Conservation (phyloP, 352 stramenopile species). For the Pythium phragmitis region DNA sequence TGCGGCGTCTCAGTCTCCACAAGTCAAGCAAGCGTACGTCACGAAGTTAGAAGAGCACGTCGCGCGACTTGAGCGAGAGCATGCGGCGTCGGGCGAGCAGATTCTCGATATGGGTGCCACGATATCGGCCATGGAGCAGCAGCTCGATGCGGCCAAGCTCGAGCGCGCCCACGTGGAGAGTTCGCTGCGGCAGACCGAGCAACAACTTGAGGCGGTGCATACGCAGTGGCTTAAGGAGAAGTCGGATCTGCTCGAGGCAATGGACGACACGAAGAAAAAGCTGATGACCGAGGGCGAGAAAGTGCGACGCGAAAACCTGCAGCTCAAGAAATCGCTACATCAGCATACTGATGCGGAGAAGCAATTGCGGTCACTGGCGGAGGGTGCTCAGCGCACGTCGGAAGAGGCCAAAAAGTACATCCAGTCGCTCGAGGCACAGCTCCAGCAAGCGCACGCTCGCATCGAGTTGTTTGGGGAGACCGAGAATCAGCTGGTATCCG, state of each 20-base stretch:
- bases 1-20: slow-evolving; percentile 5
- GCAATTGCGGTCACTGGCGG: slow-evolving; percentile 27
- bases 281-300: slow-evolving; percentile 39
- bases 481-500: slow-evolving; percentile 33
- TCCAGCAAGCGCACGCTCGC: slow-evolving; percentile 30
- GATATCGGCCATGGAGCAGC: slow-evolving; percentile 42
- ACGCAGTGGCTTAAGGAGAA: slow-evolving; percentile 69
- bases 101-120: slow-evolving; percentile 25
- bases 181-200: slow-evolving; percentile 46
- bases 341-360: slow-evolving; percentile 38
- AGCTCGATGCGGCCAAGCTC: slow-evolving; percentile 42
- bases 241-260: slow-evolving; percentile 36
- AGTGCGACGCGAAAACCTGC: slow-evolving; percentile 41
- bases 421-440: slow-evolving; percentile 34
- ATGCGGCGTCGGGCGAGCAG: slow-evolving; percentile 28
- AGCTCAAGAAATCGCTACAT: slow-evolving; percentile 32
- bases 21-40: slow-evolving; percentile 8
- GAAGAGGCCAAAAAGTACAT: slow-evolving; percentile 35
- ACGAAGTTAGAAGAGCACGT: slow-evolving; percentile 37
- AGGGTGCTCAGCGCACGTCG: slow-evolving; percentile 26
- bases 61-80: slow-evolving; percentile 30
- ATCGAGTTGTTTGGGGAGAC: slow-evolving; percentile 36
- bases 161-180: slow-evolving; percentile 42
- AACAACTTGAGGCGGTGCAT: slow-evolving; percentile 52
- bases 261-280: slow-evolving; percentile 37